phyloP scores from a whole-genome alignment of 2,329 filamentous ascomycete genomes.

The Capronia epimyces region DNA sequence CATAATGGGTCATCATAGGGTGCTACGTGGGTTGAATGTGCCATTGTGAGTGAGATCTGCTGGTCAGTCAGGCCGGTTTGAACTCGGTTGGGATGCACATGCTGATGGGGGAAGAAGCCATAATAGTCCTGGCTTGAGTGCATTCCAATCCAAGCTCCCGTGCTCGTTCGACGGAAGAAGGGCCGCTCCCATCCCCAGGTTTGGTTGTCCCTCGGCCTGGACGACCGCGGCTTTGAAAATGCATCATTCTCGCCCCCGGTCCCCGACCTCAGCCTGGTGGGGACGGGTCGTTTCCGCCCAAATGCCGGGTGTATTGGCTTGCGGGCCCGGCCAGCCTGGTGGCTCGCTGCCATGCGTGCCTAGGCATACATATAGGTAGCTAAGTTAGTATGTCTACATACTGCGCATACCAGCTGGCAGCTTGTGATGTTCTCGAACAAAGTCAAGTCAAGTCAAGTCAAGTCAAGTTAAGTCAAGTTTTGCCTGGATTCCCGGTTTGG shows the following conservation, averaged over 20 bases:
- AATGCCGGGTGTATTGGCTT: too few relatives aligned
- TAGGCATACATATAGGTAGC: too few relatives aligned
- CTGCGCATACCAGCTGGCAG: too few relatives aligned
- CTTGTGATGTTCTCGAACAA: too few relatives aligned
- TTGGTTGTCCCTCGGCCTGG: not conserved
- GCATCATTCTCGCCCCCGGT: not conserved
- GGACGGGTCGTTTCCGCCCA: not conserved
- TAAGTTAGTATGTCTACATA: too few relatives aligned
- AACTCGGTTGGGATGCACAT: too few relatives aligned
- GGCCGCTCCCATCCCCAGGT: not conserved
- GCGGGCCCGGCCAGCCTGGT: too few relatives aligned
- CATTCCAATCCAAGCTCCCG: not conserved
- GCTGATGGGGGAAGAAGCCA: too few relatives aligned
- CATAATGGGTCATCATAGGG: constrained; percentile 38
- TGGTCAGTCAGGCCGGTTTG: not conserved
- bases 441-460: too few relatives aligned
- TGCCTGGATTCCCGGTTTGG: too few relatives aligned
- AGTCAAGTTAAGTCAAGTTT: too few relatives aligned
- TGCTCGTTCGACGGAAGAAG: not conserved
- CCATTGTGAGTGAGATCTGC: not conserved
- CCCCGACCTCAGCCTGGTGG: not conserved
- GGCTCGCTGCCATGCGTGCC: too few relatives aligned
- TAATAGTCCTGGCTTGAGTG: not conserved
- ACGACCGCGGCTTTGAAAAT: not conserved
- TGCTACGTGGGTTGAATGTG: not conserved